Evolutionary conservation across 306 rosid genomes (phyloP).

Genomic region (Pyrus betulifolia): DNA sequence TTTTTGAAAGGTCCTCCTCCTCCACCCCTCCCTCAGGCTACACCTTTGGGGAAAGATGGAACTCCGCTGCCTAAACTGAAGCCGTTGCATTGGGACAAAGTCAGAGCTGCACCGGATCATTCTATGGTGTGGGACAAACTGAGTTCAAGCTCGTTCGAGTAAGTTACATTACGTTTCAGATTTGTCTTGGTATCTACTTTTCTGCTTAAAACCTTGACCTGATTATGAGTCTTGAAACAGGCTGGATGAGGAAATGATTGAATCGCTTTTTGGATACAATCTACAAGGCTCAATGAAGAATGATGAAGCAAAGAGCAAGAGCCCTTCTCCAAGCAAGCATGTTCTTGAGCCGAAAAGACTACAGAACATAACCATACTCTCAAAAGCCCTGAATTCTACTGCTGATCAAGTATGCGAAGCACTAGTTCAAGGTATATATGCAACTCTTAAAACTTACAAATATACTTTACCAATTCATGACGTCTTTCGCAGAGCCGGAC

Average conservation of each 20-base stretch:
- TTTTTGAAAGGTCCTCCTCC: constrained; percentile 64
- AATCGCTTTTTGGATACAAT: constrained; percentile 94
- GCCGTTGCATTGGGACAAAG: constrained; percentile 99
- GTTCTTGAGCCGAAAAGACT: constrained; percentile 92
- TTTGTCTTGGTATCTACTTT: background rate
- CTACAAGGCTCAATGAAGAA: constrained; percentile 60
- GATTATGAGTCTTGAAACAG: constrained; percentile 38
- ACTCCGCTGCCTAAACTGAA: constrained; percentile 70
- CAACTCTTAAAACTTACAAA: background rate
- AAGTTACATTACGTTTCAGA: constrained; percentile 19
- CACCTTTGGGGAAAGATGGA: constrained; percentile 79
- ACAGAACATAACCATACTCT: constrained; percentile 91
- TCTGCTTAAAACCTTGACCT: background rate
- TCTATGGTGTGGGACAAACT: constrained; percentile 97
- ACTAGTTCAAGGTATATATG: constrained; percentile 61
- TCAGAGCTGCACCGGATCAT: constrained; percentile 81
- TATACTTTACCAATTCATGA: background rate
- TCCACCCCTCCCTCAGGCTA: constrained; percentile 60
- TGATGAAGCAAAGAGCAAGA: constrained; percentile 78
- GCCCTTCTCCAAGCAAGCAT: constrained; percentile 89
- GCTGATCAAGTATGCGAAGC: constrained; percentile 72
- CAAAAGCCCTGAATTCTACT: constrained; percentile 75
- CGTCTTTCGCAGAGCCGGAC: background rate
- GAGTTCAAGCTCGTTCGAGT: constrained; percentile 93
- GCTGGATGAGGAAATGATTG: constrained; percentile 96